These are phyloP conservation scores for Claviceps cyperi DNA, from an alignment of 2,329 filamentous ascomycete species.

Conservation along the genomic window DNA sequence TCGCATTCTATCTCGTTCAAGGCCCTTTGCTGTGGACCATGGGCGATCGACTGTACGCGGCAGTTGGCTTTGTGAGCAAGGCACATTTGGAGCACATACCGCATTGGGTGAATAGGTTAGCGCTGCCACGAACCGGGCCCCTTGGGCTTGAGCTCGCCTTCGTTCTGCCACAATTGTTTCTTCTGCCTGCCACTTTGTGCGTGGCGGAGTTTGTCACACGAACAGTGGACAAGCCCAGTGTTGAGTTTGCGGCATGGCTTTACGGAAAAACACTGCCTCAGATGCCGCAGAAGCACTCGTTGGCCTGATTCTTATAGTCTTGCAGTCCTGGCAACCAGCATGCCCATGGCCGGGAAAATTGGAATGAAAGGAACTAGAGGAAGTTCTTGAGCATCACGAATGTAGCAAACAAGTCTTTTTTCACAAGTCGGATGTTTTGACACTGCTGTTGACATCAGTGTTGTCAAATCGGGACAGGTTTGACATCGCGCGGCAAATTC, in stretches of 20 bases:
- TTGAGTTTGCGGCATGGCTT: slow-evolving; percentile 41
- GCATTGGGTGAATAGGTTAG: slow-evolving; percentile 41
- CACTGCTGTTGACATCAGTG: no score
- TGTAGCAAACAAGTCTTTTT: no score
- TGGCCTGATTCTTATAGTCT: neutral
- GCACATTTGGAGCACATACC: slow-evolving; percentile 35
- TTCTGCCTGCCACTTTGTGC: slow-evolving; percentile 45
- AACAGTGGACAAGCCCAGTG: slow-evolving; percentile 43
- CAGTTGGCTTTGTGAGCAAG: slow-evolving; percentile 38
- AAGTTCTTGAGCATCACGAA: neutral
- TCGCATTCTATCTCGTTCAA: slow-evolving; percentile 49
- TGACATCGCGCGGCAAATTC: no score
- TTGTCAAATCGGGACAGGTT: no score
- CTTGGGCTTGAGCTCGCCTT: slow-evolving; percentile 47
- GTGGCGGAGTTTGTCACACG: slow-evolving; percentile 41
- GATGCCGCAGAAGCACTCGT: neutral
- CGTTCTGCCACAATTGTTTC: slow-evolving; percentile 41
- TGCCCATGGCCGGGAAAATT: no score
- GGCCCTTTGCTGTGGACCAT: slow-evolving; percentile 44
- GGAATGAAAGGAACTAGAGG: neutral
- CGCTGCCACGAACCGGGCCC: slow-evolving; percentile 39
- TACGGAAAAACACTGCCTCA: slow-evolving; percentile 30
- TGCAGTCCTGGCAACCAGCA: no score
- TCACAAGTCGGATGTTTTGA: no score
- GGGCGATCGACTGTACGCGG: slow-evolving; percentile 49